Conservation (phyloP, 1,139 yeast genomes). For the Meyerozyma carpophila region DNA sequence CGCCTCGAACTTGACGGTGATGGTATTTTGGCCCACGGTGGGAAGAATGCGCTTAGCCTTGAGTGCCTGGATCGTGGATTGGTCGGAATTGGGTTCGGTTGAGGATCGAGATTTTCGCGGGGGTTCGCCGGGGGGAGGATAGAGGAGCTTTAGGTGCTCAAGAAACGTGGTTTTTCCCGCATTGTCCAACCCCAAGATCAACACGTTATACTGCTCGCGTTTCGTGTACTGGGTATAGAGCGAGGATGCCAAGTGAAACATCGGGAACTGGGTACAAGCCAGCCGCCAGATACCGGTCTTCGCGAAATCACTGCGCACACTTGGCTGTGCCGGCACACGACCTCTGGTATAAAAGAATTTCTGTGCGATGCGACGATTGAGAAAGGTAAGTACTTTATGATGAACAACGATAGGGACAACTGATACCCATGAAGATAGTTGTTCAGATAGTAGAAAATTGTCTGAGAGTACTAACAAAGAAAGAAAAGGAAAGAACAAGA, state of each 20-base stretch:
- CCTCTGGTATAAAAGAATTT: neutral
- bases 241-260: conserved; percentile 46
- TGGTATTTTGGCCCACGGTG: conserved; percentile 46
- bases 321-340: neutral
- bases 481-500: neutral
- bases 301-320: no score
- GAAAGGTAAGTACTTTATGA: conserved; percentile 2
- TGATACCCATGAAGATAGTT: conserved; percentile 4
- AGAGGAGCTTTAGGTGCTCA: conserved; percentile 39
- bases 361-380: conserved; percentile 3
- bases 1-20: conserved; percentile 36
- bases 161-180: conserved; percentile 91
- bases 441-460: conserved; percentile 4
- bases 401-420: conserved; percentile 4
- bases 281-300: no score
- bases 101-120: neutral
- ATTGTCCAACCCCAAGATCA: conserved; percentile 87
- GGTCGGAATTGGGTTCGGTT: conserved; percentile 7
- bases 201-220: conserved; percentile 49
- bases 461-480: conserved; percentile 1
- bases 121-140: conserved; percentile 24
- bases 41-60: conserved; percentile 54
- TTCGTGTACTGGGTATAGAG: conserved; percentile 44
- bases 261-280: conserved; percentile 7
- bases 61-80: conserved; percentile 13